A percentile compares a stretch with the other conserved stretches of the same genome.
phyloP scores from a whole-genome alignment of 768 basidiomycete genomes.

The Boletellus ananiceps region DNA sequence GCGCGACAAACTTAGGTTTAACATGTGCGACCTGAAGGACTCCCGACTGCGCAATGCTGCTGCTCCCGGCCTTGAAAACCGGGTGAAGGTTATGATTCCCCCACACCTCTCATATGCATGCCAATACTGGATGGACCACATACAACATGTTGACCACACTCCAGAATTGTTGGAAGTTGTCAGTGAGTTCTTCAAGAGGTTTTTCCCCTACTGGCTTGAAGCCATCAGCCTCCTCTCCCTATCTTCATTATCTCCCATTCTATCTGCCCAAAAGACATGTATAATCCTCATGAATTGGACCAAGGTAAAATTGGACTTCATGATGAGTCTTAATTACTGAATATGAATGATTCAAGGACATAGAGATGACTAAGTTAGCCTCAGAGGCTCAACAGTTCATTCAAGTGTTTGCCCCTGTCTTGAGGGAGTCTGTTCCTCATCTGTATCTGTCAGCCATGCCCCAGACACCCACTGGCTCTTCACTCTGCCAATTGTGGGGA shows the following conservation, averaged over 20 bases:
- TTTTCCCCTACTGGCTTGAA: constrained; percentile 3
- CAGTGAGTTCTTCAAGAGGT: constrained; percentile 1
- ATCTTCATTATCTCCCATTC: background rate
- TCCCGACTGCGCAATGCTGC: background rate
- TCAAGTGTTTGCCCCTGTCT: background rate
- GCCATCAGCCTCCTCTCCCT: background rate
- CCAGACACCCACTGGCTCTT: background rate
- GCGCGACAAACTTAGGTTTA: background rate
- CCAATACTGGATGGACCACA: constrained; percentile 3
- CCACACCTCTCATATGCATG: background rate
- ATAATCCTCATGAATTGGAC: background rate
- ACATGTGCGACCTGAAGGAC: constrained; percentile 5
- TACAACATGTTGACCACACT: background rate
- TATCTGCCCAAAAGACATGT: background rate
- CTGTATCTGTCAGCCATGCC: background rate
- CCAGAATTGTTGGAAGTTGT: background rate
- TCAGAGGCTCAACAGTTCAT: background rate
- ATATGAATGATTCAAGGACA: background rate
- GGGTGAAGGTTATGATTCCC: background rate
- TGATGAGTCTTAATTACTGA: background rate
- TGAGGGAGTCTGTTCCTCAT: background rate
- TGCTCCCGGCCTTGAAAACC: background rate
- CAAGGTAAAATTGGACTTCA: background rate
- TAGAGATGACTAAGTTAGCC: background rate
- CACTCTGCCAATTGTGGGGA: background rate